A percentile compares a stretch with the other conserved stretches of the same genome.
These are phyloP conservation scores for Allantophomopsis cytisporea DNA, from an alignment of 2,329 filamentous ascomycete genomes.

Conservation along the genomic window DNA sequence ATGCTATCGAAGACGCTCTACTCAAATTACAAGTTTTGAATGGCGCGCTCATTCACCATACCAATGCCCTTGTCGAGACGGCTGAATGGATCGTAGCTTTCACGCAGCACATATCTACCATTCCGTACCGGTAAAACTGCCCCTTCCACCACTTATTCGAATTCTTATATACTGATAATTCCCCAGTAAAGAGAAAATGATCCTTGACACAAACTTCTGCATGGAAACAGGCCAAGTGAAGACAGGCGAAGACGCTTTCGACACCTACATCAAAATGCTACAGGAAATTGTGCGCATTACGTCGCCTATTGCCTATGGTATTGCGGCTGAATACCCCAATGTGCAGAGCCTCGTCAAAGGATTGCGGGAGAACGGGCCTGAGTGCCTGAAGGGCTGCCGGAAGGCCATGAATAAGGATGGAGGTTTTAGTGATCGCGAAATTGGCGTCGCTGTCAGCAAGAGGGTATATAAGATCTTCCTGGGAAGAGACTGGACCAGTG, in stretches of 20 bases:
- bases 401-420: constrained; percentile 45
- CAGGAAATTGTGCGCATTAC: constrained; percentile 64
- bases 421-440: constrained; percentile 32
- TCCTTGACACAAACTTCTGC: constrained; percentile 51
- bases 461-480: constrained; percentile 47
- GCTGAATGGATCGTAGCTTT: constrained; percentile 62
- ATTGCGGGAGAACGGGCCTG: constrained; percentile 40
- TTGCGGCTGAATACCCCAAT: constrained; percentile 44
- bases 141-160: neutral
- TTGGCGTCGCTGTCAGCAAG: constrained; percentile 45
- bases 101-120: constrained; percentile 66
- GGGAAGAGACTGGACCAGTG: constrained; percentile 35
- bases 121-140: constrained; percentile 48
- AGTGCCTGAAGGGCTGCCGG: constrained; percentile 30
- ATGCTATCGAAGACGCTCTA: constrained; percentile 56
- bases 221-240: constrained; percentile 70
- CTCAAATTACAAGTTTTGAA: constrained; percentile 58
- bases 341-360: constrained; percentile 43
- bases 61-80: constrained; percentile 42
- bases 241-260: constrained; percentile 47
- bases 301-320: constrained; percentile 56
- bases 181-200: constrained; percentile 24
- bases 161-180: neutral
- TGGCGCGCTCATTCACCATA: constrained; percentile 57
- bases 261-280: constrained; percentile 64